A percentile compares a stretch with the other conserved stretches of the same genome.
Evolutionary conservation across 306 rosid species (phyloP).

Genomic region (Comarum palustre): DNA sequence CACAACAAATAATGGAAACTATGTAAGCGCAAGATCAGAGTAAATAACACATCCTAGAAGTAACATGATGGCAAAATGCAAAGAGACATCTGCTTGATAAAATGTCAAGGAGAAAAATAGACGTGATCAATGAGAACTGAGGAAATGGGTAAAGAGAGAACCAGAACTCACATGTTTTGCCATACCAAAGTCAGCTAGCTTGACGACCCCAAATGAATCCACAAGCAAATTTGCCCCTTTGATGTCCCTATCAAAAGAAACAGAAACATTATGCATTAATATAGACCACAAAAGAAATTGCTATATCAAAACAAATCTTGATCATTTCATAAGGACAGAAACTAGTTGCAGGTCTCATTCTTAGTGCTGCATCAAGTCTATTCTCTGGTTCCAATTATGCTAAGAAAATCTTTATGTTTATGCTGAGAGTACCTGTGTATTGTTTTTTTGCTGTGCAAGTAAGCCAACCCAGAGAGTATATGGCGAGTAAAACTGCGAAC

Average conservation of each 20-base stretch:
- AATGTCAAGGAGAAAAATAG: slow-evolving; percentile 5
- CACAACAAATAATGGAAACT: slow-evolving; percentile 30
- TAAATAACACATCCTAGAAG: slow-evolving; percentile 1
- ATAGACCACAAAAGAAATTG: not conserved
- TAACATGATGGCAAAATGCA: not conserved
- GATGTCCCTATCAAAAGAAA: slow-evolving; percentile 60
- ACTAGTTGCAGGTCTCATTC: not conserved
- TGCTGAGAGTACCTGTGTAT: slow-evolving; percentile 63
- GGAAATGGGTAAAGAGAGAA: slow-evolving; percentile 11
- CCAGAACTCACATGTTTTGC: slow-evolving; percentile 77
- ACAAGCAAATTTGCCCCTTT: slow-evolving; percentile 98
- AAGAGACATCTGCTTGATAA: not conserved
- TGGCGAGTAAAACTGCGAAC: slow-evolving; percentile 90
- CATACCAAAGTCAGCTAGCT: slow-evolving; percentile 99
- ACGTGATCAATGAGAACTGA: not conserved
- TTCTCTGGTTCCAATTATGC: not conserved
- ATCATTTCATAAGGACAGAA: slow-evolving; percentile 4
- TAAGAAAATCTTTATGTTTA: not conserved
- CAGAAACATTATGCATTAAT: not conserved
- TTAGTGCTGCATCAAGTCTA: not conserved
- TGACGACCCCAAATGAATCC: slow-evolving; percentile 86
- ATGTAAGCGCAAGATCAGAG: not conserved
- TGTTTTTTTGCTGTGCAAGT: slow-evolving; percentile 86
- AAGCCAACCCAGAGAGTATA: slow-evolving; percentile 88
- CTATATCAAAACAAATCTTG: not conserved